Evolutionary conservation across 106 monocot species (phyloP), one percentile per base, ranked within the genome.

Genomic region (Gastrodia elata): DNA sequence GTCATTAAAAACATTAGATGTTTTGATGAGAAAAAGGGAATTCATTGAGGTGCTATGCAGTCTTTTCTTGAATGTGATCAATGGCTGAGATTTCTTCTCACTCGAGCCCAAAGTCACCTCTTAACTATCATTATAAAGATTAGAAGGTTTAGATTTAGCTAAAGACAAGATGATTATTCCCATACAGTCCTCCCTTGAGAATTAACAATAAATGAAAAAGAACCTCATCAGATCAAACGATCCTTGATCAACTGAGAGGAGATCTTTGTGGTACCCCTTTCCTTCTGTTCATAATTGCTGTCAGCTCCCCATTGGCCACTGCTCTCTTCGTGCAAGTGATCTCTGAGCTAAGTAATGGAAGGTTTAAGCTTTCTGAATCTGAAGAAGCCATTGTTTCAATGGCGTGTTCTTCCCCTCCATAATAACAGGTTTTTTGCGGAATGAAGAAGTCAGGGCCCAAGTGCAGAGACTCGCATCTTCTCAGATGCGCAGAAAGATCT

Each of bases 221-320:
- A 13, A 2, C 9, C 0, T 8, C 10, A 46, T 15, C 8, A 46
- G 46, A 58, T 58, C 57, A 27, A 25, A 25, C 24, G 26, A 27
- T 25, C 13, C 13, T n/a, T n/a, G n/a, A n/a, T 64, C 33, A 96
- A 73, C 96, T 90, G 24, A 96, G 76, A 39, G 96, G 96, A 67
- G 96, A 96, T 73, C 96, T 90, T 32, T 88, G 85, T 33, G 96
- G 96, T 24, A 83, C 80, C 35, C 92, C 87, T 83, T 96, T 96
- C 84, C 92, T 96, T 79, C 89, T 92, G 87, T 82, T 96, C 80
- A 90, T 85, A 65, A 81, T 92, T 72, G 77, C 41, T 40, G 73
- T 48, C 76, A 80, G 76, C n/a, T 87, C 91, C 68, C 82, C 91
- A 44, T 77, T 48, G 7, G 81, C 76, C 14, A 87, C 46, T 2